phyloP scores from a whole-genome alignment of 768 basidiomycete genomes.

The Filobasidium floriforme region DNA sequence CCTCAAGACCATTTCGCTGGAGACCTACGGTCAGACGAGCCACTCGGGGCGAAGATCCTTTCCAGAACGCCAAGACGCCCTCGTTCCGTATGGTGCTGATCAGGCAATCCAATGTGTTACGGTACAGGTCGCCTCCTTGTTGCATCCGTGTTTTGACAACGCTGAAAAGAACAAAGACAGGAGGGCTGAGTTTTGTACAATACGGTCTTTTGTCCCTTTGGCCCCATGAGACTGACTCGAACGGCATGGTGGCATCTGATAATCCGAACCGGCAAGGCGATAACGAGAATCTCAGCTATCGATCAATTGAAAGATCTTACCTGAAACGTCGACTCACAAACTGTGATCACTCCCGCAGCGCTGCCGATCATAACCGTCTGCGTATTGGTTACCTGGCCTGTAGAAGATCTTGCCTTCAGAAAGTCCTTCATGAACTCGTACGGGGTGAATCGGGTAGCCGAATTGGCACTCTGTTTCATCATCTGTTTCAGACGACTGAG shows the following conservation, averaged over 20 bases:
- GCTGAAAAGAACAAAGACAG: not conserved
- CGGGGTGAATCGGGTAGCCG: not conserved
- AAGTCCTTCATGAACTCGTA: constrained; percentile 1
- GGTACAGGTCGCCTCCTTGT: constrained; percentile 2
- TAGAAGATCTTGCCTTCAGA: not conserved
- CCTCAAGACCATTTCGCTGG: not conserved
- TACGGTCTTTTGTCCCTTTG: too few species aligned
- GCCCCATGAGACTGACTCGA: not conserved
- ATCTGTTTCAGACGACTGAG: too few species aligned
- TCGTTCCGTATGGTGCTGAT: constrained; percentile 6
- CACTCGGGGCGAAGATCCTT: constrained; percentile 18
- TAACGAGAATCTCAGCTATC: not conserved
- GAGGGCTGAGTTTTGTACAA: not conserved
- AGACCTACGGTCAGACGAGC: constrained; percentile 2
- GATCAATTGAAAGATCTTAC: not conserved
- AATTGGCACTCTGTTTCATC: not conserved
- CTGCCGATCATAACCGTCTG: not conserved
- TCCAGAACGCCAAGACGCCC: constrained; percentile 19
- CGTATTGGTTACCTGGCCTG: not conserved
- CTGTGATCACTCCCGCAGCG: not conserved
- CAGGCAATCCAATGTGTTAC: constrained; percentile 6
- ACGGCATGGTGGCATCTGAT: not conserved
- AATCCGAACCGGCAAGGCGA: not conserved
- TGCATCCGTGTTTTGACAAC: not conserved
- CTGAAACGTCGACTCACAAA: not conserved